Evolutionary conservation across 257 asterid genomes (phyloP).

Genomic region (Petunia axillaris): DNA sequence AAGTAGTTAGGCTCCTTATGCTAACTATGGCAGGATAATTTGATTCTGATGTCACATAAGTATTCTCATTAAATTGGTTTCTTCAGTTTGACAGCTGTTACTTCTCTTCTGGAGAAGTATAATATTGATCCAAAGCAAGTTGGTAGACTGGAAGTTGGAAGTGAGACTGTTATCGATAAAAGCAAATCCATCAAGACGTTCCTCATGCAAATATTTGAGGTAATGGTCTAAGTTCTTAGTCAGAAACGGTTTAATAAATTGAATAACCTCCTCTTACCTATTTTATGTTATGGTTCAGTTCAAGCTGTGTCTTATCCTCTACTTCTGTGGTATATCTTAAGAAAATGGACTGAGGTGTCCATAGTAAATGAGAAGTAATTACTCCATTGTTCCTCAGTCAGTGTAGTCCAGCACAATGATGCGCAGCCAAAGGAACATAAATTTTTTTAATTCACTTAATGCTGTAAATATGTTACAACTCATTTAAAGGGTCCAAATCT

Average conservation of each 20-base stretch:
- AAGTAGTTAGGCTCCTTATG: not conserved
- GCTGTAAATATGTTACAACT: not conserved
- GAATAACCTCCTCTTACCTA: not conserved
- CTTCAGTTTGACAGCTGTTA: conserved; percentile 92
- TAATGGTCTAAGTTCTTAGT: conserved; percentile 26
- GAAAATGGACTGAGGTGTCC: not conserved
- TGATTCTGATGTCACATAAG: not conserved
- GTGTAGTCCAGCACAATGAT: not conserved
- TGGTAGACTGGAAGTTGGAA: conserved; percentile 98
- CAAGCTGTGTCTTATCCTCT: not conserved
- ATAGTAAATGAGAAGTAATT: not conserved
- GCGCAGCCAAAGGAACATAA: not conserved
- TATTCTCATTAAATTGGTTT: conserved; percentile 26
- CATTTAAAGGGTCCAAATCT: not conserved
- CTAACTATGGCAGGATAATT: not conserved
- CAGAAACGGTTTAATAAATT: not conserved
- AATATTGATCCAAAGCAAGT: conserved; percentile 79
- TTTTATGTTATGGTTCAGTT: not conserved
- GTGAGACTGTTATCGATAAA: conserved; percentile 96
- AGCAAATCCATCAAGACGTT: conserved; percentile 99
- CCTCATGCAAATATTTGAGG: conserved; percentile 99
- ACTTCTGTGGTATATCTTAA: not conserved
- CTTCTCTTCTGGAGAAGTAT: conserved; percentile 85
- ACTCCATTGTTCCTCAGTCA: not conserved
- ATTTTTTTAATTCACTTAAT: not conserved